A percentile compares a stretch with the other conserved stretches of the same genome.
Conservation (phyloP, 2,329 filamentous ascomycete genomes). For the Neonectria punicea region DNA sequence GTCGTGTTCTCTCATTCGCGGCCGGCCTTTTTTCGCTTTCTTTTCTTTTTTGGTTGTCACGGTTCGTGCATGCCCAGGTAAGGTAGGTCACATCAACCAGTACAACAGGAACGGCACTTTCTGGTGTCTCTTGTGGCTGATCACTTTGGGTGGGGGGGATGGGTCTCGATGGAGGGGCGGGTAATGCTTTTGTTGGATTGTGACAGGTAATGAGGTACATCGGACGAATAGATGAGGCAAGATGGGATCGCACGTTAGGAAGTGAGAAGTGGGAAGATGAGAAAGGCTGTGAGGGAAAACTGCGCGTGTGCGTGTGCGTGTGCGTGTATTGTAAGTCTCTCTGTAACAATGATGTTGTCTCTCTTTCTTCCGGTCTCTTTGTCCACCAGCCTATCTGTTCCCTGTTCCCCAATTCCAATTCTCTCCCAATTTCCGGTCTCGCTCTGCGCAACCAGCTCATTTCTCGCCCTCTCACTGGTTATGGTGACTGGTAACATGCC, state of each 20-base stretch:
- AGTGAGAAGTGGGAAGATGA: background rate
- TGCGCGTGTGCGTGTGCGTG: conserved; percentile 1
- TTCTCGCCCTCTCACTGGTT: background rate
- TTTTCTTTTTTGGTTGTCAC: background rate
- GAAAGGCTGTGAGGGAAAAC: background rate
- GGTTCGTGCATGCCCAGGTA: background rate
- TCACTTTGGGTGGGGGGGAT: background rate
- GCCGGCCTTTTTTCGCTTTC: too few species aligned
- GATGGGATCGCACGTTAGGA: conserved; percentile 2
- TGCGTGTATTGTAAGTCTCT: conserved; percentile 11
- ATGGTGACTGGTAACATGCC: background rate
- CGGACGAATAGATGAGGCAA: conserved; percentile 2
- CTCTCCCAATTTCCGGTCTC: background rate
- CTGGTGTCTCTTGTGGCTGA: background rate
- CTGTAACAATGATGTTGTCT: background rate
- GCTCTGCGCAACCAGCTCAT: too few species aligned
- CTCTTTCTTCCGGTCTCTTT: background rate
- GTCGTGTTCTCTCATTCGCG: conserved; percentile 4
- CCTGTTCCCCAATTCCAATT: too few species aligned
- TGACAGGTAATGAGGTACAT: conserved; percentile 2
- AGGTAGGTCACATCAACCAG: background rate
- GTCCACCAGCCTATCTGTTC: background rate
- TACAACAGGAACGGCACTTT: conserved; percentile 2
- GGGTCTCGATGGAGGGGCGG: conserved; percentile 14
- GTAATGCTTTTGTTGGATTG: conserved; percentile 5